phyloP scores from a whole-genome alignment of 805 yeast genomes.

The Metschnikowia cerradonensis region DNA sequence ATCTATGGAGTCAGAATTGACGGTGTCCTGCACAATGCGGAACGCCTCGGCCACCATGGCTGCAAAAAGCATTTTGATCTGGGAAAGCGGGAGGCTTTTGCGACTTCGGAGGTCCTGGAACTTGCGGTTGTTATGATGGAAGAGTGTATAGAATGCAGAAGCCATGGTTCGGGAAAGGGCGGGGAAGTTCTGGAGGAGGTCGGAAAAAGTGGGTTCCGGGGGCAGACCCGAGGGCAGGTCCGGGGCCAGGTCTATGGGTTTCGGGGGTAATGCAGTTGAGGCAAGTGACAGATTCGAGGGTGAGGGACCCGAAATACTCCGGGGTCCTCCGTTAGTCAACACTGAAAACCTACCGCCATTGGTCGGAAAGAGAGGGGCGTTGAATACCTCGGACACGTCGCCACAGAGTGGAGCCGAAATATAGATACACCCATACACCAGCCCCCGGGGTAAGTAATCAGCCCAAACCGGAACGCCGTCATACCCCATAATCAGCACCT shows the following conservation, averaged over 20 bases:
- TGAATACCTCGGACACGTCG: not conserved
- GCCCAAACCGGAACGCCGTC: slow-evolving; percentile 53
- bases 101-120: slow-evolving; percentile 27
- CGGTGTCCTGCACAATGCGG: slow-evolving; percentile 35
- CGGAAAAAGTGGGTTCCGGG: slow-evolving; percentile 29
- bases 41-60: slow-evolving; percentile 33
- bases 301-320: too few species aligned
- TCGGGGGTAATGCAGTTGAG: too few species aligned
- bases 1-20: slow-evolving; percentile 31
- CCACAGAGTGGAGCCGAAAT: slow-evolving; percentile 2
- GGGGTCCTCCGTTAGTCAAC: not conserved
- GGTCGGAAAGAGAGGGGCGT: not conserved
- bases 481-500: slow-evolving; percentile 41
- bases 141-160: slow-evolving; percentile 33
- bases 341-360: not conserved
- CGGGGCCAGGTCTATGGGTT: too few species aligned
- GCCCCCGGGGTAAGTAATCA: slow-evolving; percentile 45
- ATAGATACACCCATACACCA: not conserved
- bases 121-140: slow-evolving; percentile 39
- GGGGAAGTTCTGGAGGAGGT: slow-evolving; percentile 35
- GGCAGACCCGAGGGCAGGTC: not conserved
- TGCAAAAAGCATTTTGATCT: slow-evolving; percentile 30
- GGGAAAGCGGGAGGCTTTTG: slow-evolving; percentile 23
- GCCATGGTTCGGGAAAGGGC: slow-evolving; percentile 38
- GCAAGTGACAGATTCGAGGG: too few species aligned